Percentiles rank a stretch among this genome's conserved stretches.
These are phyloP conservation scores for Coemansia sp. DNA, from an alignment of 192 early-diverging fungal genomes.

Conservation along the genomic window DNA sequence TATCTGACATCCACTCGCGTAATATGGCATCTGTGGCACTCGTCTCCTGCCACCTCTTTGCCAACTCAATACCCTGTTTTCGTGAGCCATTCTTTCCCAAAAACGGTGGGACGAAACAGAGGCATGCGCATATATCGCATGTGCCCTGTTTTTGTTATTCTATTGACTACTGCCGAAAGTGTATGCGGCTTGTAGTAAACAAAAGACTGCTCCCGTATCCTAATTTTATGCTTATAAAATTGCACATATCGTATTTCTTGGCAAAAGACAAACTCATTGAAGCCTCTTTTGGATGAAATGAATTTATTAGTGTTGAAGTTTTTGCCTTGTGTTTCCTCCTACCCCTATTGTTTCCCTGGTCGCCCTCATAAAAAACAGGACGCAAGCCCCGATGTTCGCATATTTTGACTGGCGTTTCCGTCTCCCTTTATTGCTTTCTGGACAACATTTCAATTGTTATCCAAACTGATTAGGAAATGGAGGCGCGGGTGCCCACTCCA, in stretches of 20 bases:
- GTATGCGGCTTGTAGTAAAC: neutral
- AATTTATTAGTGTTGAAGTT: neutral
- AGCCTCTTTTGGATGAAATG: neutral
- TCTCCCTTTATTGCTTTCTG: neutral
- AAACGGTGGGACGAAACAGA: neutral
- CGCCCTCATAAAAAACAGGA: neutral
- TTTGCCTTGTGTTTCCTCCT: neutral
- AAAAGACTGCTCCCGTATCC: neutral
- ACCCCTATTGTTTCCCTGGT: neutral
- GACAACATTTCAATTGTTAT: neutral
- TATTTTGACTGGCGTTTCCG: neutral
- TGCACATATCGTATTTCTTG: neutral
- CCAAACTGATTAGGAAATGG: neutral
- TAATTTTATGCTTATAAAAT: neutral
- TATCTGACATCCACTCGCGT: neutral
- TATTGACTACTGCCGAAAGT: neutral
- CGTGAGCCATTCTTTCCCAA: too few relatives aligned
- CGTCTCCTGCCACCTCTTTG: neutral
- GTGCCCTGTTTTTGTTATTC: neutral
- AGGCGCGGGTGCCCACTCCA: neutral
- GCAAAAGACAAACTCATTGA: neutral
- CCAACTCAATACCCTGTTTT: neutral
- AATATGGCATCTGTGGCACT: neutral
- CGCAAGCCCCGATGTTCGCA: neutral
- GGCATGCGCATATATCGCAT: neutral